Evolutionary conservation across 179 eudicot species (phyloP), one percentile per base, ranked within the genome.

Genomic region (Beta macrorhiza): DNA sequence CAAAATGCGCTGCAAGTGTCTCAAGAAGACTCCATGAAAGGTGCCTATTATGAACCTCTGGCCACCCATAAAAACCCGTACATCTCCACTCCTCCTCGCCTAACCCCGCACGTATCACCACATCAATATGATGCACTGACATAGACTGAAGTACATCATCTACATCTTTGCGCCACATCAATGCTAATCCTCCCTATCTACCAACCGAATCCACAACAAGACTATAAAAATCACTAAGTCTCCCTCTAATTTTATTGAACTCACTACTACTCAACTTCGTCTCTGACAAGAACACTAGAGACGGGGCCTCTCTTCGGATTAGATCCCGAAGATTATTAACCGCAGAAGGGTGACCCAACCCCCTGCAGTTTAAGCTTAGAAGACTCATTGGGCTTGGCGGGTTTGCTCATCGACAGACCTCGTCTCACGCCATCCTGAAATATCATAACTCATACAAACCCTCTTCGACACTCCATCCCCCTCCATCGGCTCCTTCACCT

Each of bases 281-380:
- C 15, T 72, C 75, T 15, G 5, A 19, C 1, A 72, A 7, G 8
- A 72, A 72, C 0, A 72, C 6, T 7, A 45, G 3, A 45, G 74
- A 12, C 74, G 55, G n/a, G 74, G 57, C 56, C 25, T 71, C 74
- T 47, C 74, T 71, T 22, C 56, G 56, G 10, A 71, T 71, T 3
- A 71, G 19, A 71, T 71, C 29, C 2, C 57, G 32, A 0, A 19
- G 67, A 8, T 5, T 5, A 9, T 62, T 9, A 62, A 20, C 29
- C 7, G 67, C 25, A 62, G 13, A 20, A 25, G 67, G 8, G 1
- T 62, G 19, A 25, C 67, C 67, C 67, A 62, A 62, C 67, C 67
- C 67, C 9, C 57, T 72, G 20, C 75, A 47, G 42, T 72, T 72
- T 3, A 72, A 14, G n/a, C 58, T 47, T 9, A 49, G 6, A 32